Conservation (phyloP, 2,329 filamentous ascomycete genomes). For the Metarhizium rileyi region DNA sequence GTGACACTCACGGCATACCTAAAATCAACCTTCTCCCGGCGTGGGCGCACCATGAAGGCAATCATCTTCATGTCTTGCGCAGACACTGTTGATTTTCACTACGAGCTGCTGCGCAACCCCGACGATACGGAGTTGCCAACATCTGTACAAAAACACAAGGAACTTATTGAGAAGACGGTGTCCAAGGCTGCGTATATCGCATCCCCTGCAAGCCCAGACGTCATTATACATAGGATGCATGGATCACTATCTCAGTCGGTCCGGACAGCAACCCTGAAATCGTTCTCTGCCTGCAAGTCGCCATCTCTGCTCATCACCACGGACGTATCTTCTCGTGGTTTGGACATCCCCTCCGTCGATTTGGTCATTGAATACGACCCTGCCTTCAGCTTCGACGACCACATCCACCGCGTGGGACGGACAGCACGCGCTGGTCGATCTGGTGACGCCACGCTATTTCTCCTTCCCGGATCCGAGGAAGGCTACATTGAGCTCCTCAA, state of each 20-base stretch:
- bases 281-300: constrained; percentile 64
- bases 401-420: constrained; percentile 87
- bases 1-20: constrained; percentile 79
- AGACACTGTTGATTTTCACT: constrained; percentile 95
- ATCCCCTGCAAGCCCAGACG: constrained; percentile 58
- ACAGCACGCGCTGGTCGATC: constrained; percentile 87
- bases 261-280: constrained; percentile 74
- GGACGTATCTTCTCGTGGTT: constrained; percentile 88
- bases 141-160: constrained; percentile 21
- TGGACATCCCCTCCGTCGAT: constrained; percentile 92
- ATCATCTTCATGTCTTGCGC: constrained; percentile 97
- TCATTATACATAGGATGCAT: constrained; percentile 80
- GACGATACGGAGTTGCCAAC: constrained; percentile 18
- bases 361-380: constrained; percentile 94
- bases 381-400: constrained; percentile 85
- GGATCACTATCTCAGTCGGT: constrained; percentile 83
- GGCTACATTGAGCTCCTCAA: constrained; percentile 72
- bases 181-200: constrained; percentile 63
- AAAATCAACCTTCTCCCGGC: constrained; percentile 78
- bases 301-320: constrained; percentile 85
- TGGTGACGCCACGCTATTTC: constrained; percentile 79
- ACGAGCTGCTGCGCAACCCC: constrained; percentile 59
- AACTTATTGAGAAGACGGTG: constrained; percentile 48
- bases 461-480: constrained; percentile 85
- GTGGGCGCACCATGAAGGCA: constrained; percentile 89